These are phyloP conservation scores for Venturia oleaginea DNA, from an alignment of 2,329 filamentous ascomycete species.

Conservation along the genomic window DNA sequence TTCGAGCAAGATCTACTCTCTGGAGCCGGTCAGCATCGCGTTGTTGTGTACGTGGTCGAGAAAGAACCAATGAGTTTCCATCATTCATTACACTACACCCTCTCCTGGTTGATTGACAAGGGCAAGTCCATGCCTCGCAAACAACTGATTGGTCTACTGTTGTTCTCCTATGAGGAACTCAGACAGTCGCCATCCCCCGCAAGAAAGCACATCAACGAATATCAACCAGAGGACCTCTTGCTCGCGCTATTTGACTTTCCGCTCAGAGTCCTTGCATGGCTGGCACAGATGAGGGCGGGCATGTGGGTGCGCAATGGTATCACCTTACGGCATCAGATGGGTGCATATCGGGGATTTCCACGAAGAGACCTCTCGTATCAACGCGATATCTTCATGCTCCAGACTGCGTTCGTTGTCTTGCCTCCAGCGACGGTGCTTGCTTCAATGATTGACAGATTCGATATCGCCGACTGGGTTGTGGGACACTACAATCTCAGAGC, in stretches of 20 bases:
- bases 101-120: constrained; percentile 92
- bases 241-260: constrained; percentile 89
- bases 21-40: constrained; percentile 44
- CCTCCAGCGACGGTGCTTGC: constrained; percentile 75
- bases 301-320: constrained; percentile 99
- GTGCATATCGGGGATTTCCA: constrained; percentile 80
- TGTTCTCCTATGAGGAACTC: constrained; percentile 63
- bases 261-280: constrained; percentile 86
- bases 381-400: constrained; percentile 86
- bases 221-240: constrained; percentile 65
- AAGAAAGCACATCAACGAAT: constrained; percentile 51
- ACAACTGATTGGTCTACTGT: constrained; percentile 58
- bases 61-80: constrained; percentile 93
- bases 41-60: constrained; percentile 83
- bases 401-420: constrained; percentile 82
- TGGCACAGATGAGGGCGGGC: constrained; percentile 94
- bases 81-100: constrained; percentile 87
- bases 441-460: constrained; percentile 85
- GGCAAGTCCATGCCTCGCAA: constrained; percentile 65
- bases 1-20: constrained; percentile 48
- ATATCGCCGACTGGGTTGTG: constrained; percentile 78
- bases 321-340: constrained; percentile 88
- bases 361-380: constrained; percentile 91
- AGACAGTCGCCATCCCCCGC: constrained; percentile 49
- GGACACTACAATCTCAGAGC: constrained; percentile 67